Evolutionary conservation across 2,329 filamentous ascomycete species (phyloP), one percentile per base, ranked within the genome.

Genomic region (Talaromyces sp.): DNA sequence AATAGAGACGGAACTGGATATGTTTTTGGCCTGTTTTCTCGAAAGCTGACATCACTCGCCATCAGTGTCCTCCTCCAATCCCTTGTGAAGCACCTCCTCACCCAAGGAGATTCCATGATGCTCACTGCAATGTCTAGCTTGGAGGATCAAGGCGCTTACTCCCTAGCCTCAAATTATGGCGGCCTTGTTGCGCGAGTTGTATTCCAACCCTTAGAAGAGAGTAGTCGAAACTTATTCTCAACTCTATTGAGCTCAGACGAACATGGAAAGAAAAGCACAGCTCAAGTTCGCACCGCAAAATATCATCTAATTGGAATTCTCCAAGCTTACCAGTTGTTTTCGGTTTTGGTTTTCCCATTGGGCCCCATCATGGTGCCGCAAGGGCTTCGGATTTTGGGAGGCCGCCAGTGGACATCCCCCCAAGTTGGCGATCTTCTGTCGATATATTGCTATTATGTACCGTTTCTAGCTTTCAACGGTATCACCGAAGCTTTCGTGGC

Each of bases 141-240:
- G 1, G 80, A 85, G 37, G 88, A 92, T 4, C 94, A 97, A 75
- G 94, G 94, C 13, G 86, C 91, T 32, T 99, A 97, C 68, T 91
- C 92, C 0, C 81, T 99, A 4, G 94, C 93, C 47, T 91, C 91
- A 64, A 99, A 97, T 72, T 99, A 94, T 70, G 94, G 94, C 19
- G 90, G 92, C 2, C 82, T 99, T 0, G 77, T 96, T 24, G 94
- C 94, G 0, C 85, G 94, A 3, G 84, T 97, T 58, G 77, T 99
- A 46, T 93, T 99, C 70, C 94, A 97, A 66, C 95, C 94, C 7
- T 85, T 99, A 54, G 94, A 99, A 72, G 95, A 99, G 73, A 93
- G 88, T 70, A 92, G 89, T 58, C 87, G 95, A 35, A 91, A 87
- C 67, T 86, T 96, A 68, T 97, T 97, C 65, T 92, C 91, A 47